Percentiles rank a stretch among this genome's conserved stretches.
Evolutionary conservation across 371 early-diverging fungal genomes (phyloP).

Genomic region (Mucor saturninus): DNA sequence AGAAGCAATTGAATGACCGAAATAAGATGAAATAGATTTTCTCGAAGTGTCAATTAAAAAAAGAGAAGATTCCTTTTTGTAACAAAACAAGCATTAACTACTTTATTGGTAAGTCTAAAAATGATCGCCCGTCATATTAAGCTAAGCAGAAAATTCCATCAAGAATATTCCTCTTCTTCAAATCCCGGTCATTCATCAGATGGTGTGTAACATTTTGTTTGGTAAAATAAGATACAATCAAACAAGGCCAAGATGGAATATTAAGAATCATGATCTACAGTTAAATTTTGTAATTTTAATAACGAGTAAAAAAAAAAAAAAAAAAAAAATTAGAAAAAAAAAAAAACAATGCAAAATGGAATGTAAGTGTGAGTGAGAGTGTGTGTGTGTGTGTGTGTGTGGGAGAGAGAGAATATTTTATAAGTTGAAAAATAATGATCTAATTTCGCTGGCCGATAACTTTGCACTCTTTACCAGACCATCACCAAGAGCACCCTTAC

Average conservation of each 20-base stretch:
- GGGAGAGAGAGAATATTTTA: neutral
- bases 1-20: slow-evolving; percentile 7
- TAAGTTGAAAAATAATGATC: slow-evolving; percentile 45
- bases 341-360: neutral
- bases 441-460: slow-evolving; percentile 46
- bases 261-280: slow-evolving; percentile 7
- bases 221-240: slow-evolving; percentile 1
- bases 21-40: slow-evolving; percentile 6
- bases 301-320: neutral
- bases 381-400: too few relatives aligned
- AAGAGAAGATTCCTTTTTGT: slow-evolving; percentile 1
- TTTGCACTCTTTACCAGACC: slow-evolving; percentile 42
- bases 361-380: too few relatives aligned
- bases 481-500: slow-evolving; percentile 53
- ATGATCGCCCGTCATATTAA: neutral
- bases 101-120: slow-evolving; percentile 4
- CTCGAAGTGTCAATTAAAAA: slow-evolving; percentile 3
- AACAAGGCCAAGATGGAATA: neutral
- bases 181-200: slow-evolving; percentile 7
- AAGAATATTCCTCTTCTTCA: slow-evolving; percentile 15
- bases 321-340: neutral
- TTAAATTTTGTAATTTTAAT: too few relatives aligned
- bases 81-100: slow-evolving; percentile 22
- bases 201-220: neutral
- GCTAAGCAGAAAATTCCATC: slow-evolving; percentile 3